These are phyloP conservation scores for Fusarium mexicanum DNA, from an alignment of 2,329 filamentous ascomycete genomes.

Conservation along the genomic window DNA sequence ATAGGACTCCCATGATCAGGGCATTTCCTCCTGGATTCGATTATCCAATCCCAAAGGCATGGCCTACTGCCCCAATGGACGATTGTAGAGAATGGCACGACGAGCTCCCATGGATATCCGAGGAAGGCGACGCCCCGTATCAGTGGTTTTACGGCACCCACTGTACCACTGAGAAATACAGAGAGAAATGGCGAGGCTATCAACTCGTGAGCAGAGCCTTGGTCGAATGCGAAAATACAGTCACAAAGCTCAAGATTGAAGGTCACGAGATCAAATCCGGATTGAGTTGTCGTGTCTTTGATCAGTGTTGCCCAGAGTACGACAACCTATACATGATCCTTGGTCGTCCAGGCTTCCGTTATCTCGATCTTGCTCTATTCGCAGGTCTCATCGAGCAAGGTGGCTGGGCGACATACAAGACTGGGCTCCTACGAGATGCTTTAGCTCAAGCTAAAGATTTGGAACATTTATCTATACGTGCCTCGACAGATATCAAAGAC, in stretches of 20 bases:
- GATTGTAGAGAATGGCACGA: accelerated
- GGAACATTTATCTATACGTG: background rate
- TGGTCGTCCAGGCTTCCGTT: background rate
- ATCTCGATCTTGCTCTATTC: background rate
- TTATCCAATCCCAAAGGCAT: background rate
- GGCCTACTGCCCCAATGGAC: background rate
- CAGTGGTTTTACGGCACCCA: background rate
- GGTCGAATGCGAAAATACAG: background rate
- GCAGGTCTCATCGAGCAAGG: background rate
- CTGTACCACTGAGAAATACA: background rate
- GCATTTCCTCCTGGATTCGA: background rate
- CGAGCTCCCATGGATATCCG: background rate
- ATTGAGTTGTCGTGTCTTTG: background rate
- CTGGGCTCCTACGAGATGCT: background rate
- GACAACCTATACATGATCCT: background rate
- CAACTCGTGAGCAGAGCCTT: background rate
- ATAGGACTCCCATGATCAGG: background rate
- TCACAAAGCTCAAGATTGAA: background rate
- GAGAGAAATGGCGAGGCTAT: background rate
- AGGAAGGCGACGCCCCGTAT: background rate
- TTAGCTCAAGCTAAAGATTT: background rate
- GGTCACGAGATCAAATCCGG: background rate
- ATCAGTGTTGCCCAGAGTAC: background rate
- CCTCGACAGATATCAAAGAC: accelerated
- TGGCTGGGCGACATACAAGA: background rate